Percentiles rank a stretch among this genome's conserved stretches.
Conservation (phyloP, 345 rosid species). For the Eucalyptus decipiens region DNA sequence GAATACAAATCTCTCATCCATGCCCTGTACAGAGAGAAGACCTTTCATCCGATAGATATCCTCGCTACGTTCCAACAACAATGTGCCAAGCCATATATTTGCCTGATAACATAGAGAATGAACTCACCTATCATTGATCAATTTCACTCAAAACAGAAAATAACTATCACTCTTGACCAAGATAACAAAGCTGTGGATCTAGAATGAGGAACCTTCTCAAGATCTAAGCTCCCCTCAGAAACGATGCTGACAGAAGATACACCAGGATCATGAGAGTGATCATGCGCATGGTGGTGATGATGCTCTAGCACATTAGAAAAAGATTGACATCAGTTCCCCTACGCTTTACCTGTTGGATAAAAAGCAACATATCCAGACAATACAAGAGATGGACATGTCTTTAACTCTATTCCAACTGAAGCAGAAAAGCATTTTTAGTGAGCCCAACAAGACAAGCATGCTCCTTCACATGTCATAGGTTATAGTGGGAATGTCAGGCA, state of each 20-base stretch:
- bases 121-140: not conserved
- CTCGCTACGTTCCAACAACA: constrained; percentile 75
- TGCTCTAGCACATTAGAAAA: constrained; percentile 37
- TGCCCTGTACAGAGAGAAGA: constrained; percentile 65
- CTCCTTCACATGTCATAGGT: not conserved
- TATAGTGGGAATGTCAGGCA: not conserved
- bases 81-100: constrained; percentile 88
- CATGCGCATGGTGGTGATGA: constrained; percentile 72
- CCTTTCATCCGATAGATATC: constrained; percentile 98
- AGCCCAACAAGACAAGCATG: not conserved
- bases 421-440: not conserved
- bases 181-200: not conserved
- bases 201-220: constrained; percentile 56
- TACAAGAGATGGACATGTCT: not conserved
- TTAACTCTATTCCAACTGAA: not conserved
- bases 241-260: constrained; percentile 92
- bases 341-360: not conserved
- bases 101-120: constrained; percentile 31
- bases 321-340: not conserved
- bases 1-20: constrained; percentile 87
- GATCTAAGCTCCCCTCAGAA: constrained; percentile 90
- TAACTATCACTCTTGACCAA: not conserved
- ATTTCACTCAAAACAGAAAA: not conserved
- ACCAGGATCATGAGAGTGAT: constrained; percentile 92
- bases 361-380: not conserved